Evolutionary conservation across 495 filamentous ascomycete species (phyloP).

Genomic region (Penicillium ochrochloron): DNA sequence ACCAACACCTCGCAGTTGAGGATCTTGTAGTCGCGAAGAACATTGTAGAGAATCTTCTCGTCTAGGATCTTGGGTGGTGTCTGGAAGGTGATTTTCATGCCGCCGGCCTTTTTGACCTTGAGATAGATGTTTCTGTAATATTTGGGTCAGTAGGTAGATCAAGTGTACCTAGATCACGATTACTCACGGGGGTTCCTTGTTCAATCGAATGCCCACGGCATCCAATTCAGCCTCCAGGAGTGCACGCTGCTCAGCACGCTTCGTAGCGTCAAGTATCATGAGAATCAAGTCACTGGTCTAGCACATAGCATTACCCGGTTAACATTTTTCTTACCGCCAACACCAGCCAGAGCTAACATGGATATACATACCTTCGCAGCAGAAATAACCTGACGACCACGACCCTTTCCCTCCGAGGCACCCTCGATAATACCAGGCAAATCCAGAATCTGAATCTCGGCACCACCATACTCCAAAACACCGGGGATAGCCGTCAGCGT

Average conservation of each 20-base stretch:
- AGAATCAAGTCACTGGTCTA: slow-evolving; percentile 95
- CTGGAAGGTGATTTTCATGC: slow-evolving; percentile 98
- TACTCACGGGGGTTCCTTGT: slow-evolving; percentile 84
- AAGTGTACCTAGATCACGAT: neutral
- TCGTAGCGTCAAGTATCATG: slow-evolving; percentile 97
- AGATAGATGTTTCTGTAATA: slow-evolving; percentile 87
- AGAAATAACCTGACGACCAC: slow-evolving; percentile 96
- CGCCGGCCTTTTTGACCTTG: slow-evolving; percentile 95
- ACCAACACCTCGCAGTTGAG: slow-evolving; percentile 97
- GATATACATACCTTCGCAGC: slow-evolving; percentile 72
- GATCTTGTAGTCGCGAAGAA: slow-evolving; percentile 97
- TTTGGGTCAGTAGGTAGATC: slow-evolving; percentile 21
- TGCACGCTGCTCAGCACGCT: slow-evolving; percentile 91
- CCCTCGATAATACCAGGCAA: slow-evolving; percentile 99
- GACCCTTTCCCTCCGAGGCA: slow-evolving; percentile 92
- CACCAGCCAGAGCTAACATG: neutral
- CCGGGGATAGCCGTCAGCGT: slow-evolving; percentile 97
- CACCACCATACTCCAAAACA: slow-evolving; percentile 96
- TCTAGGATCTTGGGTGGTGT: slow-evolving; percentile 86
- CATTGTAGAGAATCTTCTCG: slow-evolving; percentile 97
- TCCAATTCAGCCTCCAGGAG: slow-evolving; percentile 92
- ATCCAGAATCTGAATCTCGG: slow-evolving; percentile 98
- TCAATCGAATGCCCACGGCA: slow-evolving; percentile 93
- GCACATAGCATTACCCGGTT: neutral
- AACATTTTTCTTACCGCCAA: neutral